A percentile compares a stretch with the other conserved stretches of the same genome.
Conservation (phyloP, 2,329 filamentous ascomycete species). For the Tolypocladium album region DNA sequence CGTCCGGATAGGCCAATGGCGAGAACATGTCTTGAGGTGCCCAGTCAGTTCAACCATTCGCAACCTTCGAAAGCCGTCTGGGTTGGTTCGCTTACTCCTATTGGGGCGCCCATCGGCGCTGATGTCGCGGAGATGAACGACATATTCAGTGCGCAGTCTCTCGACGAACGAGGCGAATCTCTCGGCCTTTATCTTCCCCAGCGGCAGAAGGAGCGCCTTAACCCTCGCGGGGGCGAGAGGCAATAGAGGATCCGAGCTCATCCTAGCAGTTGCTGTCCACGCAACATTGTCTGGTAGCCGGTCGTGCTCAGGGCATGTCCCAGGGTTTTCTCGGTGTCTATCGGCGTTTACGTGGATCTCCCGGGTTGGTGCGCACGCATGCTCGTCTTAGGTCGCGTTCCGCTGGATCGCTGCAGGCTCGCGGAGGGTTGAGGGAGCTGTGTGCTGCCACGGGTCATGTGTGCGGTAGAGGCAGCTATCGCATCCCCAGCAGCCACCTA, state of each 20-base stretch:
- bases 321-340: not conserved
- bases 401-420: not conserved
- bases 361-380: not conserved
- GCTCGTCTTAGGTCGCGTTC: not conserved
- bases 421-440: not conserved
- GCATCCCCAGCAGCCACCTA: not conserved
- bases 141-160: conserved; percentile 66
- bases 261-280: conserved; percentile 42
- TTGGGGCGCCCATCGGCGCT: conserved; percentile 76
- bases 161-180: conserved; percentile 72
- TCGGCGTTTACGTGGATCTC: not conserved
- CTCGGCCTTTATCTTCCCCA: conserved; percentile 74
- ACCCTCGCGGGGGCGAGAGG: conserved; percentile 87
- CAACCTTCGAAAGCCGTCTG: not conserved
- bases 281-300: conserved; percentile 17
- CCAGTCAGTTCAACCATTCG: conserved; percentile 8
- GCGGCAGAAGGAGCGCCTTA: conserved; percentile 74
- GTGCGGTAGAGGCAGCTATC: not conserved
- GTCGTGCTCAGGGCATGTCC: not conserved
- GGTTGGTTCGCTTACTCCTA: conserved; percentile 50
- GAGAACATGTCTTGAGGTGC: conserved; percentile 72
- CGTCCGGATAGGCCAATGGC: conserved; percentile 75
- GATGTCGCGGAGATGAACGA: conserved; percentile 77
- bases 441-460: not conserved
- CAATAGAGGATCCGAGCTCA: conserved; percentile 82